These are phyloP conservation scores for Eucalyptus pauciflora DNA, from an alignment of 345 rosid genomes.

Conservation along the genomic window DNA sequence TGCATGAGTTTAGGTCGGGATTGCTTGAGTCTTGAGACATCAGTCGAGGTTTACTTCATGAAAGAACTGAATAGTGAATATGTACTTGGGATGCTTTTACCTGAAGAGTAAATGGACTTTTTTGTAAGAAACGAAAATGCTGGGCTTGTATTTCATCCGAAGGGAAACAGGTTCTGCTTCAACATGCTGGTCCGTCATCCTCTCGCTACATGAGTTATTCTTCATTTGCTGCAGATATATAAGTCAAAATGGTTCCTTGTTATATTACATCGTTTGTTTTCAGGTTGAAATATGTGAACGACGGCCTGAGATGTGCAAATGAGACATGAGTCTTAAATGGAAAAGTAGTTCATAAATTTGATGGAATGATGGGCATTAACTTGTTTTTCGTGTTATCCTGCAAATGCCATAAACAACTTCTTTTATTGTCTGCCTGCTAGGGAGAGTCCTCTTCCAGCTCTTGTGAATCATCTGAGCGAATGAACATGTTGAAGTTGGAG, in stretches of 20 bases:
- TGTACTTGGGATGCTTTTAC: neutral
- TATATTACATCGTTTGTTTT: neutral
- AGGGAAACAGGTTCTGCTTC: neutral
- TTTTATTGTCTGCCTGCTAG: neutral
- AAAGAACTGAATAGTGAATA: neutral
- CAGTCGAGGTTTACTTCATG: neutral
- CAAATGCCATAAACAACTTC: neutral
- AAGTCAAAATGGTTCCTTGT: neutral
- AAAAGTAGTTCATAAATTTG: neutral
- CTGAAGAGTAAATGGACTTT: neutral
- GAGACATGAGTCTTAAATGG: neutral
- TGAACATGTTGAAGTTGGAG: conserved; percentile 19
- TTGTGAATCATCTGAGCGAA: conserved; percentile 19
- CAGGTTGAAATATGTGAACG: neutral
- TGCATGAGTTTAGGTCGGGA: neutral
- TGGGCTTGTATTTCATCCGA: neutral
- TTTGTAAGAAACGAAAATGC: neutral
- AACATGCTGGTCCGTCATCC: neutral
- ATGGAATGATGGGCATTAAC: neutral
- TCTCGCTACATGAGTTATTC: neutral
- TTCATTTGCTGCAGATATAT: neutral
- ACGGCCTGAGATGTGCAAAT: neutral
- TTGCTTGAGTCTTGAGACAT: neutral
- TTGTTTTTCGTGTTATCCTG: neutral
- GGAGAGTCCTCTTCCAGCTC: neutral